A percentile compares a stretch with the other conserved stretches of the same genome.
phyloP scores from a whole-genome alignment of 352 stramenopile genomes.

The Globisporangium iwayamae region DNA sequence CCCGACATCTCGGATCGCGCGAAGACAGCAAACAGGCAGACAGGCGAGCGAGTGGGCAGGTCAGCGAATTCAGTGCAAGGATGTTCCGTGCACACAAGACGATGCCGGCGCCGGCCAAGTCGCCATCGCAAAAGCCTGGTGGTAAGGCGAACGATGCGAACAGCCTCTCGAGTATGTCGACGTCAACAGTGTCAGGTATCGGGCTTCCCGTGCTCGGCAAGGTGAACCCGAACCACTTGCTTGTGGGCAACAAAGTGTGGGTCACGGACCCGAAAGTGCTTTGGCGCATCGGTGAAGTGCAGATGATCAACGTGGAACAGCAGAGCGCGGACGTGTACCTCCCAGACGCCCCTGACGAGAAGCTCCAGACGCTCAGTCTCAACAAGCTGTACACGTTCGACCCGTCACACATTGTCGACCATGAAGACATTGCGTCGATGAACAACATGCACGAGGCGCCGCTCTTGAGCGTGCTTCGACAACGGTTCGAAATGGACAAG shows the following conservation, averaged over 20 bases:
- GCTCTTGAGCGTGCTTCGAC: constrained; percentile 71
- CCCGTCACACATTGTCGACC: constrained; percentile 78
- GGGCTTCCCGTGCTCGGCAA: constrained; percentile 33
- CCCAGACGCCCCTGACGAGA: constrained; percentile 53
- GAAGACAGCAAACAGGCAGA: no score
- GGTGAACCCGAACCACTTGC: constrained; percentile 45
- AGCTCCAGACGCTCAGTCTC: constrained; percentile 48
- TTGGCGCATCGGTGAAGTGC: constrained; percentile 78
- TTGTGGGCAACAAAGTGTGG: constrained; percentile 66
- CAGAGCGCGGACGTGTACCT: constrained; percentile 58
- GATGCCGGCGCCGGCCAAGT: constrained; percentile 12
- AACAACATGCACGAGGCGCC: constrained; percentile 90
- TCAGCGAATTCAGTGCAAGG: neutral
- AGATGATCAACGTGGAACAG: constrained; percentile 38
- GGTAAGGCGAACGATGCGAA: constrained; percentile 14
- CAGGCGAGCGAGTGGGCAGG: neutral
- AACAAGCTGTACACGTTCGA: constrained; percentile 76
- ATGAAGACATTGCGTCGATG: constrained; percentile 84
- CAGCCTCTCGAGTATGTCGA: neutral
- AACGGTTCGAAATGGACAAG: constrained; percentile 73
- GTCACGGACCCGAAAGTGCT: constrained; percentile 69
- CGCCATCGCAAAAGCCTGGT: constrained; percentile 7
- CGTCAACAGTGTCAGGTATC: neutral
- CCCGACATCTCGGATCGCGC: no score
- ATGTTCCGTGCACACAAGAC: constrained; percentile 19